phyloP scores from a whole-genome alignment of 2,329 filamentous ascomycete genomes.

The Trichoderma sp. region DNA sequence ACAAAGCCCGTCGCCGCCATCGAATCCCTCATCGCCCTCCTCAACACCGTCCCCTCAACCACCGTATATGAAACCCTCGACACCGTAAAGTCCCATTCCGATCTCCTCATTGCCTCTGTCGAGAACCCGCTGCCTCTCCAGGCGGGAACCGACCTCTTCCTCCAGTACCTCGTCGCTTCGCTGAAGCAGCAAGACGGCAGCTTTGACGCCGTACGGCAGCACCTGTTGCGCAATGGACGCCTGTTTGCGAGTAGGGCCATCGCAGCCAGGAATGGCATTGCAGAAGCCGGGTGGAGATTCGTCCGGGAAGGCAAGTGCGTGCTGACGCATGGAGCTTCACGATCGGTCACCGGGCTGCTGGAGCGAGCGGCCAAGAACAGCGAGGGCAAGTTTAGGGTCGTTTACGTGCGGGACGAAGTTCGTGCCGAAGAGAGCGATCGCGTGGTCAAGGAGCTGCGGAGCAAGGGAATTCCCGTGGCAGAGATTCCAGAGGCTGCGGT shows the following conservation, averaged over 20 bases:
- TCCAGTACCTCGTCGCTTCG: conserved; percentile 84
- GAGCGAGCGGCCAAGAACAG: conserved; percentile 63
- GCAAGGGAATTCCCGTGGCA: conserved; percentile 77
- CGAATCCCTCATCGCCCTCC: conserved; percentile 83
- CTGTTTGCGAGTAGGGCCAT: conserved; percentile 87
- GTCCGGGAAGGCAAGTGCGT: conserved; percentile 77
- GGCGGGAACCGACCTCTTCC: conserved; percentile 93
- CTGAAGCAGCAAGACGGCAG: conserved; percentile 56
- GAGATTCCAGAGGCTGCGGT: conserved; percentile 61
- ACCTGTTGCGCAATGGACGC: conserved; percentile 82
- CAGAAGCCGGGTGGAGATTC: conserved; percentile 74
- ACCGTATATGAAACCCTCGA: conserved; percentile 95
- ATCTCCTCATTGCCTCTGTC: conserved; percentile 74
- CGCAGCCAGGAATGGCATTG: conserved; percentile 80
- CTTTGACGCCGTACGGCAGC: conserved; percentile 80
- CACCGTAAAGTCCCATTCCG: conserved; percentile 75
- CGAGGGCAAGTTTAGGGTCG: conserved; percentile 73
- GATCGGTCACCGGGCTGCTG: conserved; percentile 79
- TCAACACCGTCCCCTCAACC: conserved; percentile 74
- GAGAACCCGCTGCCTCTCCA: conserved; percentile 89
- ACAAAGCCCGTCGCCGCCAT: conserved; percentile 97
- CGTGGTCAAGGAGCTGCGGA: conserved; percentile 70
- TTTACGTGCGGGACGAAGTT: conserved; percentile 69
- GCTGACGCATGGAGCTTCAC: conserved; percentile 86
- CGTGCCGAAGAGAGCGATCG: conserved; percentile 63